Evolutionary conservation across 2,329 filamentous ascomycete genomes (phyloP).

Genomic region (Monosporascus sp.): DNA sequence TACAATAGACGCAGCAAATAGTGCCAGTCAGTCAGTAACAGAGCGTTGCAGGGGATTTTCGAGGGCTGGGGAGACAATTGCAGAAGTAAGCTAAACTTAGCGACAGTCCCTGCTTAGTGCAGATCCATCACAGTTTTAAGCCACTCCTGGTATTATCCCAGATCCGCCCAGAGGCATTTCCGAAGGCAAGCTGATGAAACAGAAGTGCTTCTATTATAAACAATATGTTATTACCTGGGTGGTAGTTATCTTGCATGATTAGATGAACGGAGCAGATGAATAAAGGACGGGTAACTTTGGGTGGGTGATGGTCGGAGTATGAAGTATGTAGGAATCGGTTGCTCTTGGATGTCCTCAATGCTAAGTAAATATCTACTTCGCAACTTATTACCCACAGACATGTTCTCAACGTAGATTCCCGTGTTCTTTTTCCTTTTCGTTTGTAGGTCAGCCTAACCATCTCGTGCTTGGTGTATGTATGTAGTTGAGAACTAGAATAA

Average conservation of each 20-base stretch:
- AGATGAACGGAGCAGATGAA: too few species aligned
- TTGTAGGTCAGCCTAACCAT: background rate
- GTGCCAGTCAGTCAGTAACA: background rate
- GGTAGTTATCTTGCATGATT: too few species aligned
- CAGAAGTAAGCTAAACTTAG: background rate
- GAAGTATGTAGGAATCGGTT: too few species aligned
- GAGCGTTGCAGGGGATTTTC: background rate
- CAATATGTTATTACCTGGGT: too few species aligned
- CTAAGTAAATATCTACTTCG: too few species aligned
- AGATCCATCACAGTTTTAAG: background rate
- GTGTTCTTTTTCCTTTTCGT: background rate
- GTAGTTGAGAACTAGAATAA: background rate
- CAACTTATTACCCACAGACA: background rate
- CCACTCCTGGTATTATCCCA: background rate
- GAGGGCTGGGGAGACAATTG: background rate
- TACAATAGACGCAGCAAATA: too few species aligned
- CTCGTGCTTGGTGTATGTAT: too few species aligned
- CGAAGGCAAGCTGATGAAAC: background rate
- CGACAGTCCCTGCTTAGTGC: background rate
- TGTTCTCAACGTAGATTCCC: background rate
- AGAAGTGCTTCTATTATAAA: background rate
- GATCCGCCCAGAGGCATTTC: too few species aligned
- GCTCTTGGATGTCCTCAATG: too few species aligned
- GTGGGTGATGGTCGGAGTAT: too few species aligned
- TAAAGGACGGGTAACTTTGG: too few species aligned